Evolutionary conservation across 176 grass and related monocot genomes (phyloP), one percentile per base, ranked within the genome.

Genomic region (Phragmites australis): DNA sequence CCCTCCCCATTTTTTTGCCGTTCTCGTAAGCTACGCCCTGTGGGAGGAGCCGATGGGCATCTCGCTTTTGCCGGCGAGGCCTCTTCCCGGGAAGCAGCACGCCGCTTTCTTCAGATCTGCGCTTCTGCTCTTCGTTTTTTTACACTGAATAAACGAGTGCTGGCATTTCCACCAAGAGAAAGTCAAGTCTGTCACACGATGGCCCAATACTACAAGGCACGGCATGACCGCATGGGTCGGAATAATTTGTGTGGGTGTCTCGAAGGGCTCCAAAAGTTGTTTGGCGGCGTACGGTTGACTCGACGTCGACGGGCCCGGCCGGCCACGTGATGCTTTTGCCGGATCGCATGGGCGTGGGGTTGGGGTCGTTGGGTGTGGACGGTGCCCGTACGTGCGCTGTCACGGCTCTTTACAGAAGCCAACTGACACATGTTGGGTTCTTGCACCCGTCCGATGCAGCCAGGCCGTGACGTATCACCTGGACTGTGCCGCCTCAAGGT

Each of bases 81-180:
- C 85, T 63, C 85, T 72, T 87, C 82, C 85, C 73, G 65, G 85
- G 79, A 82, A 87, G 56, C 79, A 82, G 9, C 29, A 60, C 2
- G 43, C 62, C 1, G 6, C 25, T 0, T 49, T 8, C 40, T 49
- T 49, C 52, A 76, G 31, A 82, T 64, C 29, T 18, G 79, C 41
- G 64, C 78, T 2, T 14, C 26, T 3, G 15, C 26, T 9, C 5
- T n/a, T n/a, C 4, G 64, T 1, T 40, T 5, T 12, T 32, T 27
- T 27, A 30, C 26, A 1, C 25, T 22, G 9, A 6, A 9, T 31
- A 5, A 6, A 16, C 40, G 14, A 51, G 8, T 8, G 15, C 27
- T 8, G 58, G 26, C n/a, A 10, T 3, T 40, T 72, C 26, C 43
- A 4, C 15, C 65, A 17, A 46, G 26, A 10, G 54, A 12, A n/a